Conservation (phyloP, 371 early-diverging fungal species). For the Chytridium lagenaria region DNA sequence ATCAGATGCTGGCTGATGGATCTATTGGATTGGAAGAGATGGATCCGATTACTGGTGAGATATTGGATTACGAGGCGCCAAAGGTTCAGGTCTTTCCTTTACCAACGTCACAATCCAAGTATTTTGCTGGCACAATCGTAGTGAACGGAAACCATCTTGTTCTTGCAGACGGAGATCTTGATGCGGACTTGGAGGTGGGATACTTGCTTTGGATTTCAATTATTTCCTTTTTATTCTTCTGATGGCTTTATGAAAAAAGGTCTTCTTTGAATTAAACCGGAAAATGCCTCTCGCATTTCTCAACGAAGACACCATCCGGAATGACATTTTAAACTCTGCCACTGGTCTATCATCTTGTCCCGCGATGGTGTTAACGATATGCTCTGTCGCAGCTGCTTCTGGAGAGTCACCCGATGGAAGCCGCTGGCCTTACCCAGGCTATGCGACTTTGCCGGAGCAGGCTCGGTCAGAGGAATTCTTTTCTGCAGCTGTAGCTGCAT, state of each 20-base stretch:
- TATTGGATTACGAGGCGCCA: too few species aligned
- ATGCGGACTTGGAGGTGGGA: background rate
- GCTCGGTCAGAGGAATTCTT: background rate
- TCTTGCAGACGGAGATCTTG: slow-evolving; percentile 1
- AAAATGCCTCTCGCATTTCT: background rate
- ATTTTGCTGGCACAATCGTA: background rate
- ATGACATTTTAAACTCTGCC: background rate
- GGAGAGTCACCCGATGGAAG: background rate
- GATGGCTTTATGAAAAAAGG: background rate
- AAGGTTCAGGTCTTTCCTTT: too few species aligned
- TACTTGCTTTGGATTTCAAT: background rate
- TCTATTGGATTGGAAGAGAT: background rate
- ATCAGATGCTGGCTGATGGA: background rate
- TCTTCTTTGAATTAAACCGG: background rate
- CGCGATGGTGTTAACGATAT: background rate
- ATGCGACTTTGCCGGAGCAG: background rate
- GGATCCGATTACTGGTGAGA: background rate
- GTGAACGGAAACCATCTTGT: background rate
- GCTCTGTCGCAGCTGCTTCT: background rate
- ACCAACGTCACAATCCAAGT: background rate
- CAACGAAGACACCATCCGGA: slow-evolving; percentile 5
- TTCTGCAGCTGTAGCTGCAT: background rate
- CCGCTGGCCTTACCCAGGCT: slow-evolving; percentile 2
- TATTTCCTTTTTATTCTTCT: background rate
- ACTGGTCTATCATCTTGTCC: too few species aligned